phyloP scores from a whole-genome alignment of 371 early-diverging fungal species.

The Rhizopus microsporus region DNA sequence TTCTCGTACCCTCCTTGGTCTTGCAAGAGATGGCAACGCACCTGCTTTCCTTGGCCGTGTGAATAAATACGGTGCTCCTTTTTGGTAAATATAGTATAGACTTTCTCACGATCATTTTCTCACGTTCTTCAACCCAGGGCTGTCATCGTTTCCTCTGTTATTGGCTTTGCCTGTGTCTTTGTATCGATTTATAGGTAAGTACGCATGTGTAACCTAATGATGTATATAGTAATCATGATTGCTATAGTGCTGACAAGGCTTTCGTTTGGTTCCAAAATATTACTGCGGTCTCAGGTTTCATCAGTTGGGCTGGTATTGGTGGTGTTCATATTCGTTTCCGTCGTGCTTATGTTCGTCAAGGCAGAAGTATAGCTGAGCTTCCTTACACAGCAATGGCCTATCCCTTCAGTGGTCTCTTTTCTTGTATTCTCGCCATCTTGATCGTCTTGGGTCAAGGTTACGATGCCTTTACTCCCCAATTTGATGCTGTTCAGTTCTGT shows the following conservation, averaged over 20 bases:
- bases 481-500: conserved; percentile 27
- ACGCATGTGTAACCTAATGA: background rate
- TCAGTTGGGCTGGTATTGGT: conserved; percentile 80
- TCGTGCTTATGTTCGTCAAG: conserved; percentile 73
- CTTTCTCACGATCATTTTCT: conserved; percentile 5
- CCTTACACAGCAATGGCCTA: conserved; percentile 74
- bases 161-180: conserved; percentile 61
- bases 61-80: conserved; percentile 62
- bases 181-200: conserved; percentile 47
- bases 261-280: conserved; percentile 76
- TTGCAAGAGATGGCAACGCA: conserved; percentile 68
- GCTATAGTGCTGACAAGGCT: conserved; percentile 50
- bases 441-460: conserved; percentile 65
- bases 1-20: conserved; percentile 65
- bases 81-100: conserved; percentile 12
- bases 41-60: conserved; percentile 55
- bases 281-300: conserved; percentile 73
- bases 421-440: conserved; percentile 46
- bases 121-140: conserved; percentile 24
- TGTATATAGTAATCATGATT: background rate
- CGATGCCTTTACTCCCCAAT: conserved; percentile 31
- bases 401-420: conserved; percentile 68
- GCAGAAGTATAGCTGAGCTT: conserved; percentile 60
- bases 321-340: conserved; percentile 84
- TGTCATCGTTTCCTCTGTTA: conserved; percentile 52